Conservation (phyloP, 1,139 yeast genomes). For the Yamadazyma jaroonii region DNA sequence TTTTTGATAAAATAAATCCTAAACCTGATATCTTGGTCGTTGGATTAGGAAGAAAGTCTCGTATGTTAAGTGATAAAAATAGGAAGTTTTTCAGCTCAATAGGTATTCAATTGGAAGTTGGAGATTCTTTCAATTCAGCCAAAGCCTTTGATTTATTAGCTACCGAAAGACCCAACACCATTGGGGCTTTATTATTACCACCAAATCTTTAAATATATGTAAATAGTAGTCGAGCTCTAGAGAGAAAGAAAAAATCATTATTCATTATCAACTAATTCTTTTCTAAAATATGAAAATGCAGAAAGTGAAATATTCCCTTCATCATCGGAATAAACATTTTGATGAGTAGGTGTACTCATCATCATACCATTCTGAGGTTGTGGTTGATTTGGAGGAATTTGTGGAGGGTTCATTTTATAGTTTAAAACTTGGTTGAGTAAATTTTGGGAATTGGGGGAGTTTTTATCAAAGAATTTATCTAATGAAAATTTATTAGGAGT, state of each 20-base stretch:
- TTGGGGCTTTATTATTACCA: conserved; percentile 70
- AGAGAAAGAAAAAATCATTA: conserved; percentile 5
- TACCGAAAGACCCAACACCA: conserved; percentile 71
- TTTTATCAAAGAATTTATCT: conserved; percentile 41
- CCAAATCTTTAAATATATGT: conserved; percentile 43
- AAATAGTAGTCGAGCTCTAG: background rate
- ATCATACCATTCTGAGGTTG: conserved; percentile 19
- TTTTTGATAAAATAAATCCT: conserved; percentile 62
- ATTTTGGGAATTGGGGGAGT: conserved; percentile 33
- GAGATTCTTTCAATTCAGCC: conserved; percentile 68
- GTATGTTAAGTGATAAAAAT: conserved; percentile 59
- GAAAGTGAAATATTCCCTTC: conserved; percentile 14
- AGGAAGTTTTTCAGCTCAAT: conserved; percentile 46
- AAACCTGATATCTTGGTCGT: conserved; percentile 74
- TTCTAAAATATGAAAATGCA: conserved; percentile 13
- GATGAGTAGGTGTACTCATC: conserved; percentile 49
- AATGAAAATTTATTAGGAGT: conserved; percentile 44
- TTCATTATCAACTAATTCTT: conserved; percentile 9
- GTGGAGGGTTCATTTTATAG: conserved; percentile 30
- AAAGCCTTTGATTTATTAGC: conserved; percentile 71
- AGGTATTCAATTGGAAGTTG: conserved; percentile 69
- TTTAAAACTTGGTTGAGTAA: conserved; percentile 20
- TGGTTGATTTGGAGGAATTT: conserved; percentile 1
- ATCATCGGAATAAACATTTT: conserved; percentile 16
- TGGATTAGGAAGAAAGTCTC: conserved; percentile 64